Evolutionary conservation across 192 early-diverging fungal genomes (phyloP).

Genomic region (Geosiphon pyriformis): DNA sequence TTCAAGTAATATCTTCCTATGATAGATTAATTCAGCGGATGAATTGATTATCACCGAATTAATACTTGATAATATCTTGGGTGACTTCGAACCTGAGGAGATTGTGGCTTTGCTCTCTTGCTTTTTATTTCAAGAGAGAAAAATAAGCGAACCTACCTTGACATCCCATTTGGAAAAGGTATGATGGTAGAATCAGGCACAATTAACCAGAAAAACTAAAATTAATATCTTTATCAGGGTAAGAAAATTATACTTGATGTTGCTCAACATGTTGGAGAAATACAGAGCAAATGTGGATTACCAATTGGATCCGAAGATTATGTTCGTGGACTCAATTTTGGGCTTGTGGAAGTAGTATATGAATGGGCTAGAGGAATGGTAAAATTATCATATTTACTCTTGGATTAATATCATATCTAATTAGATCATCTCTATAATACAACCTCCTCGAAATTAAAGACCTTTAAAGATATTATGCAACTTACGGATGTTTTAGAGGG

Average conservation of each 20-base stretch:
- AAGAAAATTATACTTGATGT: slow-evolving; percentile 64
- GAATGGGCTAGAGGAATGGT: slow-evolving; percentile 93
- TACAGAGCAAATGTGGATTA: slow-evolving; percentile 71
- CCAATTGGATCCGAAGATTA: slow-evolving; percentile 28
- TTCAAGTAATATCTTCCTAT: too few species aligned
- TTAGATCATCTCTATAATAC: background rate
- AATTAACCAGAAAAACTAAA: too few species aligned
- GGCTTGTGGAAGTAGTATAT: slow-evolving; percentile 93
- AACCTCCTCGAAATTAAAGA: slow-evolving; percentile 20
- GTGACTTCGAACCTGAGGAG: slow-evolving; percentile 85
- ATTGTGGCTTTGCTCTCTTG: slow-evolving; percentile 88
- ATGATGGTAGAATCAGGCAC: background rate
- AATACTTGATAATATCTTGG: slow-evolving; percentile 88
- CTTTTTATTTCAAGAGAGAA: slow-evolving; percentile 95
- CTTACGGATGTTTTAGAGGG: slow-evolving; percentile 94
- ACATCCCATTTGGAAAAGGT: slow-evolving; percentile 54
- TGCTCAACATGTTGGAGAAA: slow-evolving; percentile 61
- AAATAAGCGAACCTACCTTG: slow-evolving; percentile 55
- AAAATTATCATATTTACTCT: background rate
- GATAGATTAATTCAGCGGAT: slow-evolving; percentile 88
- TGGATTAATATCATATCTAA: background rate
- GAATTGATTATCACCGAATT: slow-evolving; percentile 92
- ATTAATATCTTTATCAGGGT: slow-evolving; percentile 40
- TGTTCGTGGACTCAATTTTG: slow-evolving; percentile 58
- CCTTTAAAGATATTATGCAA: slow-evolving; percentile 86